Base-by-base conservation (phyloP, 805 yeast genomes). In the Saturnispora besseyi region DNA sequence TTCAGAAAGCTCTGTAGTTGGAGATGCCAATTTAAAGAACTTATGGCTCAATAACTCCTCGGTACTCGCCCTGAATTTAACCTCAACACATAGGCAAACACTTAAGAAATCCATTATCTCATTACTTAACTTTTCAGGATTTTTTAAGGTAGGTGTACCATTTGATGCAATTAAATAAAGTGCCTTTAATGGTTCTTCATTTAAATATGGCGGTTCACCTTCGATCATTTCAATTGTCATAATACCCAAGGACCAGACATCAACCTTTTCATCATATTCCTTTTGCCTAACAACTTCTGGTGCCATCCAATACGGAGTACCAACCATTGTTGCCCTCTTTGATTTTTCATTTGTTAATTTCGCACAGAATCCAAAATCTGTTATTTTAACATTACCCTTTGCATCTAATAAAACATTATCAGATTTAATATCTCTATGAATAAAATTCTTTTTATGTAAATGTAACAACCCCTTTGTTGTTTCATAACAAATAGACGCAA, bases 231-330 rank as follows among this genome's bases (percentile, higher is more conserved):
- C 99, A 60, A 93, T 93, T 21, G 87, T 82, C 98, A 93, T 93
- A 56, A 93, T 93, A 57, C 99, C 99, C 54, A 93, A 70, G 7
- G 96, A 88, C 99, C 99, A 93, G 45, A 93, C 83, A 68, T 93
- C 99, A 41, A 93, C 96, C 64, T 93, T 90, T 44, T 95, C 93
- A 33, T 95, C 99, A 63, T 93, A 93, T 62, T 90, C 96, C 65
- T 89, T 90, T 58, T 95, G 80, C 18, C 90, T 81, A 28, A 93
- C 96, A 48, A 93, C 96, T 66, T 93, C 99, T 1, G 99, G 99
- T 0, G 99, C 99, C 99, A 93, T 93, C 99, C 99, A 93, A 65
- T 93, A 93, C 12, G 99, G 99, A 0, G 99, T 93, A 13, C 99
- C 99, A 15, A 93, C 99, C 96, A 93, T 88, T 4, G 99, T 93